Conservation (phyloP, 441 rosid genomes). For the Erysimum pusillum region DNA sequence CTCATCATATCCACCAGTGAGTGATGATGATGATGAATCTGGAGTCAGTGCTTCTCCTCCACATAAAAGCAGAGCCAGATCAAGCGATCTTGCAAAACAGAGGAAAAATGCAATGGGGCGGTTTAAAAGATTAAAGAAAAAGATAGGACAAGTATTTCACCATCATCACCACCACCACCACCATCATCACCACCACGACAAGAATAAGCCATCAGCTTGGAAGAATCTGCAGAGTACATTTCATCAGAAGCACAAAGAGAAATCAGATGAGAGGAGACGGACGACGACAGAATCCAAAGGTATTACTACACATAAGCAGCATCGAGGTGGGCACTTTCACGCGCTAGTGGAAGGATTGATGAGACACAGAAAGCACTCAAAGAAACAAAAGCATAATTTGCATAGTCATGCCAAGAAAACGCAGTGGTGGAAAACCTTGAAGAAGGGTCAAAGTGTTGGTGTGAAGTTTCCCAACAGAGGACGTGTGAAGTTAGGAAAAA, state of each 20-base stretch:
- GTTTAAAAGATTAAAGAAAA: constrained; percentile 58
- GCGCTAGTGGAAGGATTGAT: constrained; percentile 54
- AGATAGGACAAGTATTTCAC: constrained; percentile 61
- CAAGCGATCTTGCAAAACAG: constrained; percentile 21
- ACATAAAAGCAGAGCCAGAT: constrained; percentile 33
- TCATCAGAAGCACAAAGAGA: constrained; percentile 41
- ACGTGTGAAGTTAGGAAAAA: constrained; percentile 45
- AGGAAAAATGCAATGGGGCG: constrained; percentile 45
- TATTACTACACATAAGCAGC: constrained; percentile 37
- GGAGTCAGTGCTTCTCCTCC: constrained; percentile 33
- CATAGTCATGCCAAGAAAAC: constrained; percentile 32
- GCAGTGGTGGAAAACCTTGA: constrained; percentile 52
- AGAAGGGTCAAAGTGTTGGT: constrained; percentile 43
- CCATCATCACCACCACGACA: constrained; percentile 40
- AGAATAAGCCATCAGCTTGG: constrained; percentile 47
- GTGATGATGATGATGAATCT: constrained; percentile 31
- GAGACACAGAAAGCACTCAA: constrained; percentile 54
- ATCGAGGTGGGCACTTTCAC: constrained; percentile 52
- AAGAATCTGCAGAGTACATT: constrained; percentile 46
- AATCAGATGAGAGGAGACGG: constrained; percentile 18
- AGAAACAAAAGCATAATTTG: constrained; percentile 46
- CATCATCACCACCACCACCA: constrained; percentile 66
- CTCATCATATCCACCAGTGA: constrained; percentile 34
- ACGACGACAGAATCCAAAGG: constrained; percentile 31
- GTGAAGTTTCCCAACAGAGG: constrained; percentile 48